Evolutionary conservation across 139 green algal species (phyloP).

Genomic region (Tetradesmus lagerheimii): DNA sequence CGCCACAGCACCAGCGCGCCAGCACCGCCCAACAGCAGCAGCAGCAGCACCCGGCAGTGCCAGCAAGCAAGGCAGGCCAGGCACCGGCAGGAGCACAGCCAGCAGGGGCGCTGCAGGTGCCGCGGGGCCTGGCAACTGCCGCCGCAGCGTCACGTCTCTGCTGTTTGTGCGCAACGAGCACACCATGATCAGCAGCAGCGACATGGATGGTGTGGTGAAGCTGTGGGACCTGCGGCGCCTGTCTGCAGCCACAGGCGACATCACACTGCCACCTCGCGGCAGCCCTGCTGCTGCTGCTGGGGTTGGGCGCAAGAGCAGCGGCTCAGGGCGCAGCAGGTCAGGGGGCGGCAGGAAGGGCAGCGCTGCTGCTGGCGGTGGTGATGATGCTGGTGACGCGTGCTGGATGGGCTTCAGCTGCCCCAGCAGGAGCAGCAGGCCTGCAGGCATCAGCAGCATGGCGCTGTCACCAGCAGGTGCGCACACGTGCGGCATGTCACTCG

Average conservation of each 20-base stretch:
- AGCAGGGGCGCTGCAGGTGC: neutral
- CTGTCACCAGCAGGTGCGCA: constrained; percentile 44
- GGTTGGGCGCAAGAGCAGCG: neutral
- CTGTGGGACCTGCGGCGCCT: constrained; percentile 78
- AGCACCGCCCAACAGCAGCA: constrained; percentile 14
- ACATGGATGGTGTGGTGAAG: constrained; percentile 76
- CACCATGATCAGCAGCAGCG: constrained; percentile 68
- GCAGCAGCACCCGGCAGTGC: constrained; percentile 23
- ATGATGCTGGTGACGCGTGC: neutral
- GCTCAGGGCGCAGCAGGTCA: neutral
- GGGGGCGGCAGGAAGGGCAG: neutral
- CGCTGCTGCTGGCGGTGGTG: neutral
- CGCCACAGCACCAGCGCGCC: neutral
- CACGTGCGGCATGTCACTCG: too few species aligned
- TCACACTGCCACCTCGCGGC: constrained; percentile 5
- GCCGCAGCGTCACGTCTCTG: constrained; percentile 72
- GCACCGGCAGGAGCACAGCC: neutral
- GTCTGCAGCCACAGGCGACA: neutral
- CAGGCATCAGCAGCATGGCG: constrained; percentile 68
- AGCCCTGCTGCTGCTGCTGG: constrained; percentile 4
- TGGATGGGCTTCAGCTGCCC: constrained; percentile 41
- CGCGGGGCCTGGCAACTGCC: neutral
- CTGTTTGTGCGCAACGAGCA: constrained; percentile 66
- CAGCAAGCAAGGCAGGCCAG: neutral
- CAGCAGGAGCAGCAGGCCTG: constrained; percentile 47